These are phyloP conservation scores for Dictyostelium citrinum DNA, from an alignment of 78 protist species.

Conservation along the genomic window DNA sequence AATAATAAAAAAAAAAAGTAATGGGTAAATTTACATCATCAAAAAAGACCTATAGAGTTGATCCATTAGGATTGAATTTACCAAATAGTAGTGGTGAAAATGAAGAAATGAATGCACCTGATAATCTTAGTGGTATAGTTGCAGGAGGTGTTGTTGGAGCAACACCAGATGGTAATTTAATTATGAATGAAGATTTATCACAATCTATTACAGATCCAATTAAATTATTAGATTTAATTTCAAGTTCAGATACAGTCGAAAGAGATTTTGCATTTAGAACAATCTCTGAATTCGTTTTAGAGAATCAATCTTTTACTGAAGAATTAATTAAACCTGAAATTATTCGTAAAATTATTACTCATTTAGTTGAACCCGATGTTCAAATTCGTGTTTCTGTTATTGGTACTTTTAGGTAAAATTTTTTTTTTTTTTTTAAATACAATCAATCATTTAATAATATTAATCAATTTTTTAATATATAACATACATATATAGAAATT, in stretches of 20 bases:
- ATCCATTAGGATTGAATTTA: conserved; percentile 25
- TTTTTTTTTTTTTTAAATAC: neutral
- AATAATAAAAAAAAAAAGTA: too few species aligned
- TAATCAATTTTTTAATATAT: too few species aligned
- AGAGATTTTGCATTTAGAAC: conserved; percentile 54
- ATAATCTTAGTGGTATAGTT: neutral
- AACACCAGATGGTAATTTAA: neutral
- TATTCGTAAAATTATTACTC: neutral
- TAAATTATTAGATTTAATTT: conserved; percentile 2
- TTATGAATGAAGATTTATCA: conserved; percentile 1
- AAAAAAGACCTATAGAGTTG: conserved; percentile 58
- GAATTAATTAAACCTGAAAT: neutral
- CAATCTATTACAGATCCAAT: conserved; percentile 8
- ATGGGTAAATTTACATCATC: conserved; percentile 66
- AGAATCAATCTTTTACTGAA: neutral
- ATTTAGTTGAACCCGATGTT: conserved; percentile 1
- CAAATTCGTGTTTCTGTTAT: conserved; percentile 59
- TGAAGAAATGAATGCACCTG: neutral
- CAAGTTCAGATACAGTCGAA: conserved; percentile 2
- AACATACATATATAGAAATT: neutral
- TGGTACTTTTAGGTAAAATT: conserved; percentile 51
- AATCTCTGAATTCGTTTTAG: conserved; percentile 29
- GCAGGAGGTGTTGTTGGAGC: neutral
- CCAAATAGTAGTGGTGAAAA: neutral
- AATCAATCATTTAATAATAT: too few species aligned